A percentile compares a stretch with the other conserved stretches of the same genome.
These are phyloP conservation scores for Salix purpurea DNA, from an alignment of 345 rosid species.

Conservation along the genomic window DNA sequence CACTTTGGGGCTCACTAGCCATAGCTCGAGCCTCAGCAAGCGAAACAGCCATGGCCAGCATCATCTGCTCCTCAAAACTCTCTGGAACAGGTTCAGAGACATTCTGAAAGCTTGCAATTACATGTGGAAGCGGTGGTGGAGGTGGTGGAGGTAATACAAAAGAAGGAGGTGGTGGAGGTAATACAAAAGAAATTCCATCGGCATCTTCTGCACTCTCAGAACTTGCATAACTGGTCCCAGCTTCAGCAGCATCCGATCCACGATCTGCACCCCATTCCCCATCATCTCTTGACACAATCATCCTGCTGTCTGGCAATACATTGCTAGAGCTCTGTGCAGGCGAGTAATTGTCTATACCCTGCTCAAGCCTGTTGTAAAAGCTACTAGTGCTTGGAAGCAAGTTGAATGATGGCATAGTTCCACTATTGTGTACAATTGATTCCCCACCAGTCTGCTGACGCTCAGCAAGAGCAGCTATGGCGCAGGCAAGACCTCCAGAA, in stretches of 20 bases:
- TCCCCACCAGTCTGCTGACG: slow-evolving; percentile 69
- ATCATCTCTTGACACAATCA: slow-evolving; percentile 30
- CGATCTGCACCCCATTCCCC: slow-evolving; percentile 51
- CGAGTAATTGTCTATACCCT: slow-evolving; percentile 38
- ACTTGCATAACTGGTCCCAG: slow-evolving; percentile 64
- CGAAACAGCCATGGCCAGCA: slow-evolving; percentile 92
- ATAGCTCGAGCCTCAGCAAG: slow-evolving; percentile 74
- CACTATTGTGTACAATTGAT: slow-evolving; percentile 38
- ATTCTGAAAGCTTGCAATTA: slow-evolving; percentile 30
- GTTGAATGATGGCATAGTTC: slow-evolving; percentile 37
- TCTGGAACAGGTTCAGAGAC: slow-evolving; percentile 60
- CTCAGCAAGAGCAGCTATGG: slow-evolving; percentile 85
- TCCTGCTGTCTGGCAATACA: slow-evolving; percentile 29
- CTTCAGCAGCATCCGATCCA: slow-evolving; percentile 60
- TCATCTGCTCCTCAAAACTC: slow-evolving; percentile 94
- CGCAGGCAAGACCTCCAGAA: slow-evolving; percentile 79
- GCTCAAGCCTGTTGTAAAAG: slow-evolving; percentile 43
- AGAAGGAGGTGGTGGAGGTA: slow-evolving; percentile 22
- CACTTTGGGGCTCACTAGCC: slow-evolving; percentile 45
- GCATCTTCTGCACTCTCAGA: slow-evolving; percentile 52
- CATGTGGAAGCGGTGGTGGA: slow-evolving; percentile 30
- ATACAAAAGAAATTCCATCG: slow-evolving; percentile 33
- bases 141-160: slow-evolving; percentile 19
- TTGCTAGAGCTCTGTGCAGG: slow-evolving; percentile 28
- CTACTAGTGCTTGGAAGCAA: slow-evolving; percentile 49